These are phyloP conservation scores for Melanopsichium pennsylvanicum DNA, from an alignment of 1,284 basidiomycete genomes.

Conservation along the genomic window DNA sequence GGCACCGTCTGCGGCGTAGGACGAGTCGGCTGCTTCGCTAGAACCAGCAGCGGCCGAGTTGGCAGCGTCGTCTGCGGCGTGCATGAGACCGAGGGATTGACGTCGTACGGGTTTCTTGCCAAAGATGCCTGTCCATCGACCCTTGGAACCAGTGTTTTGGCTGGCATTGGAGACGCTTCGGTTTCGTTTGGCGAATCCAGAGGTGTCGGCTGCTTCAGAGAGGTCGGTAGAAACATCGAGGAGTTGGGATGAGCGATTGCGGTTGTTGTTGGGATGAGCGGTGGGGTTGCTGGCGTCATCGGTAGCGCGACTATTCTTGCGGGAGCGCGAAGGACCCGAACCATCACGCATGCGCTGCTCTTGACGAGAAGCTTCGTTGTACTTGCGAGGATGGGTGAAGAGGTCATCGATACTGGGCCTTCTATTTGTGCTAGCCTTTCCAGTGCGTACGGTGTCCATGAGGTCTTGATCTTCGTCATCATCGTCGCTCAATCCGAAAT, in stretches of 20 bases:
- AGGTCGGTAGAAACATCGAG: conserved; percentile 31
- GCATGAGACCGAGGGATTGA: conserved; percentile 46
- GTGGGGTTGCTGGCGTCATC: conserved; percentile 17
- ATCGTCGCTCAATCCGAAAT: conserved; percentile 69
- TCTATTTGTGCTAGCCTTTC: conserved; percentile 37
- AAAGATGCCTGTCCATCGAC: conserved; percentile 46
- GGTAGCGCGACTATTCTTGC: conserved; percentile 39
- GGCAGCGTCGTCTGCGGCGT: conserved; percentile 15
- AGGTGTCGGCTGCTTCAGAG: conserved; percentile 22
- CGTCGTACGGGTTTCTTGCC: conserved; percentile 36
- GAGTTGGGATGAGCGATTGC: conserved; percentile 36
- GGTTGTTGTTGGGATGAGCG: conserved; percentile 12
- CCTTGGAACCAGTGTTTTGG: conserved; percentile 24
- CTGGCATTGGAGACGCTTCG: conserved; percentile 44
- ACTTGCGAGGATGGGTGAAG: conserved; percentile 44
- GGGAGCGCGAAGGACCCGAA: conserved; percentile 19
- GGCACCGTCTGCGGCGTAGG: conserved; percentile 36
- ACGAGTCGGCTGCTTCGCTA: conserved; percentile 41
- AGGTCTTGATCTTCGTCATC: conserved; percentile 69
- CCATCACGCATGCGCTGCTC: conserved; percentile 47
- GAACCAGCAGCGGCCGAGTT: conserved; percentile 22
- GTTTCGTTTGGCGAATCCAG: conserved; percentile 16
- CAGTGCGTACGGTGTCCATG: conserved; percentile 45
- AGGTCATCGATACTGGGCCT: conserved; percentile 55
- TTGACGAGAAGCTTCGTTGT: conserved; percentile 46